Evolutionary conservation across 352 stramenopile genomes (phyloP), one percentile per base, ranked within the genome.

Genomic region (Globisporangium alternatum): DNA sequence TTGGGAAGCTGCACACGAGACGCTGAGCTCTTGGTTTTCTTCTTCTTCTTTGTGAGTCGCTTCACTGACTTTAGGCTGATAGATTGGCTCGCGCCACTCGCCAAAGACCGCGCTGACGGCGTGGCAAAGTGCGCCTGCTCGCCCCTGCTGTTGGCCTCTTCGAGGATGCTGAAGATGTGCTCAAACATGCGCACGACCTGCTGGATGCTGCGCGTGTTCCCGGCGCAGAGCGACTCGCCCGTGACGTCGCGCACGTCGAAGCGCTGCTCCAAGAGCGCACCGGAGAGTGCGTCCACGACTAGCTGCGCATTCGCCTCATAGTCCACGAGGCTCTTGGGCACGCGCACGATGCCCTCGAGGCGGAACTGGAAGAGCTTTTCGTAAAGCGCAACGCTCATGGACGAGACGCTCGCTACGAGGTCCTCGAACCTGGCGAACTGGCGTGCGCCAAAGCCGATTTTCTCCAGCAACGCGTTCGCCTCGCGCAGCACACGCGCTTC

Each of bases 311-410:
- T 97, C 58, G 83, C 72, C 35, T 89, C 88, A 66, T 97, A 97
- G 66, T 97, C 81, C 8, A 78, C 79, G 10, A 75, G 52, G 6
- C 71, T 78, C 4, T 63, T 48, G 5, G 88, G 88, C 54, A 88
- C 79, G 28, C 86, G 84, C 43, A 91, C 73, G 44, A 96, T 74
- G 47, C 74, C 70, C 5, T 86, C 80, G 30, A 96, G 70, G 5
- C 87, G 78, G 56, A 96, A 85, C 64, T 95, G 82, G 66, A 97
- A 97, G 53, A 97, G 76, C 66, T 89, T 90, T 71, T 97, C 90
- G 69, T 96, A 97, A 1, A 97, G 77, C 33, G 90, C 89, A 60
- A 97, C 89, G 66, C 93, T 93, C 89, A 97, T 97, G 55, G 83
- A 96, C 51, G 88, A 96, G 7, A 93, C 86, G 52, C 81, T 95